Percentiles rank a stretch among this genome's conserved stretches.
phyloP scores from a whole-genome alignment of 2,329 filamentous ascomycete genomes.

The Monosporascus sp. region DNA sequence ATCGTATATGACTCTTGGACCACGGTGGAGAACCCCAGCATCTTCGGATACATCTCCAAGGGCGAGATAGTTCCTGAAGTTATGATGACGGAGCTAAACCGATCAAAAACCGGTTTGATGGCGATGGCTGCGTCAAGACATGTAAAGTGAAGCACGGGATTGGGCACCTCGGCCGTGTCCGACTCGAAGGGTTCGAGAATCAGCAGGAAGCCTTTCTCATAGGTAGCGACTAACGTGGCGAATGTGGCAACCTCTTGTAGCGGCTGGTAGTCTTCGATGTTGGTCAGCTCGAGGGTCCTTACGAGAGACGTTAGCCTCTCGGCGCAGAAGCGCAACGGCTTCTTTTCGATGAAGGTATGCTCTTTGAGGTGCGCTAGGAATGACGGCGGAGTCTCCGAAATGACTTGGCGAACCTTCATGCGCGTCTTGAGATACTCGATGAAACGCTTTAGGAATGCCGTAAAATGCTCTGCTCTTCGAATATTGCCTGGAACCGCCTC shows the following conservation, averaged over 20 bases:
- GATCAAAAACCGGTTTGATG: constrained; percentile 94
- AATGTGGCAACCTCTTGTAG: constrained; percentile 97
- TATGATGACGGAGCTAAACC: constrained; percentile 97
- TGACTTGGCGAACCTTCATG: constrained; percentile 97
- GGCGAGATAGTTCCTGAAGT: constrained; percentile 96
- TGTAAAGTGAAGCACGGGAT: constrained; percentile 94
- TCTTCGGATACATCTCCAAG: constrained; percentile 97
- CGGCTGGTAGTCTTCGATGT: constrained; percentile 96
- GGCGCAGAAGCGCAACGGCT: constrained; percentile 88
- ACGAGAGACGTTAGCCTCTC: constrained; percentile 93
- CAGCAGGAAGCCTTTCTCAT: constrained; percentile 91
- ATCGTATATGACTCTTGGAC: constrained; percentile 97
- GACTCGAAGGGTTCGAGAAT: constrained; percentile 98
- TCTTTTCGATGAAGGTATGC: constrained; percentile 95
- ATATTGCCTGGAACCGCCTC: constrained; percentile 98
- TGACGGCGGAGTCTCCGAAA: constrained; percentile 91
- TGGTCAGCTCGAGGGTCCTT: constrained; percentile 88
- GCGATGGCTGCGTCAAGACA: constrained; percentile 96
- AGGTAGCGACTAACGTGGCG: constrained; percentile 90
- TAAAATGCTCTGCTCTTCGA: constrained; percentile 89
- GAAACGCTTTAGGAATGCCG: constrained; percentile 90
- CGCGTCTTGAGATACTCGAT: constrained; percentile 97
- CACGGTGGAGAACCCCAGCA: constrained; percentile 88
- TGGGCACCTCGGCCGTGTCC: constrained; percentile 89
- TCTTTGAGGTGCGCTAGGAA: constrained; percentile 92